Percentiles rank a stretch among this genome's conserved stretches.
These are phyloP conservation scores for Secale cereale DNA, from an alignment of 176 grass and related monocot genomes.

Conservation along the genomic window DNA sequence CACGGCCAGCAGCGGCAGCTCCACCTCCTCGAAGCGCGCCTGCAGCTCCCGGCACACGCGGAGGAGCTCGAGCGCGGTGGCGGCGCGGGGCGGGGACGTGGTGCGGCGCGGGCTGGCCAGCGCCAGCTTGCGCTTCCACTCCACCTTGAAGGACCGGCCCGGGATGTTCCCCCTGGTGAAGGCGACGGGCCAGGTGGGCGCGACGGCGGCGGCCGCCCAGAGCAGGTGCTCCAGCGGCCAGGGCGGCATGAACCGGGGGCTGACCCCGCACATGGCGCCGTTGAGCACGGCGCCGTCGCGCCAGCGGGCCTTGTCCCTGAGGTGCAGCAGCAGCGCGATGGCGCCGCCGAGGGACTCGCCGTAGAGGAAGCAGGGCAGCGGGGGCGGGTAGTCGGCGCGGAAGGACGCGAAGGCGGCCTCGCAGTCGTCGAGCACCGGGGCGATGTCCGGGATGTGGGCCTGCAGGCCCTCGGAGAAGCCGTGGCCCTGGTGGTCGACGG, in stretches of 20 bases:
- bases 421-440: constrained; percentile 73
- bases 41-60: constrained; percentile 1
- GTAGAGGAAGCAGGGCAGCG: constrained; percentile 81
- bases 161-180: constrained; percentile 69
- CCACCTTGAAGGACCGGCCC: constrained; percentile 73
- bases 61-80: neutral
- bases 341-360: constrained; percentile 59
- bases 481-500: constrained; percentile 88
- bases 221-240: constrained; percentile 87
- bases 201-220: constrained; percentile 37
- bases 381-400: constrained; percentile 63
- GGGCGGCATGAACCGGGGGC: constrained; percentile 73
- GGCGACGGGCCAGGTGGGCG: constrained; percentile 72
- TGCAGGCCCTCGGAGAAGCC: constrained; percentile 76
- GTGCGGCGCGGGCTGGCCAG: constrained; percentile 51
- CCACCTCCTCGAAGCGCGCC: constrained; percentile 7
- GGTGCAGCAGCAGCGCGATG: constrained; percentile 10
- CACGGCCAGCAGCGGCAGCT: constrained; percentile 43
- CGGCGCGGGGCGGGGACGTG: constrained; percentile 28
- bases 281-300: constrained; percentile 35
- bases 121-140: constrained; percentile 65
- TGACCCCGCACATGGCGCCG: constrained; percentile 90
- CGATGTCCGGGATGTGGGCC: constrained; percentile 66
- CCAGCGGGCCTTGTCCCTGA: neutral
- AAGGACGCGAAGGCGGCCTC: constrained; percentile 73